Conservation (phyloP, 2,329 filamentous ascomycete genomes). For the Stagonosporopsis vannaccii region DNA sequence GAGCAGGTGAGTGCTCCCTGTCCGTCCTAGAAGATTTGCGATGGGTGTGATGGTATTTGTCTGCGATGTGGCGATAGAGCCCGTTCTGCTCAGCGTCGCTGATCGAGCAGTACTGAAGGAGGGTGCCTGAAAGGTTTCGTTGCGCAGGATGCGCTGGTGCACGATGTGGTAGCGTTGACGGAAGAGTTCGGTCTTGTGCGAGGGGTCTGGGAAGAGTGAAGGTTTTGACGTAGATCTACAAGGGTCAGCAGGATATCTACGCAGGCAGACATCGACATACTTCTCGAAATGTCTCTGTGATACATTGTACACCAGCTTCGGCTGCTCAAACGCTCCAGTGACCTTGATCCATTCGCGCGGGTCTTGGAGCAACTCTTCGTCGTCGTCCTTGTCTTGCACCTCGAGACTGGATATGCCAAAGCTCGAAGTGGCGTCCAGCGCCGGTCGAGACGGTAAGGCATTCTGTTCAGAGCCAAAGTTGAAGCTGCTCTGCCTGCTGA, state of each 20-base stretch:
- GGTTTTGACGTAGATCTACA: slow-evolving; percentile 50
- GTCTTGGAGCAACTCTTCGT: slow-evolving; percentile 68
- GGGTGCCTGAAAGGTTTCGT: slow-evolving; percentile 89
- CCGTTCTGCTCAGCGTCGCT: slow-evolving; percentile 63
- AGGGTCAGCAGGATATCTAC: slow-evolving; percentile 19
- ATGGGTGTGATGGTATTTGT: slow-evolving; percentile 89
- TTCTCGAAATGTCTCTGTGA: slow-evolving; percentile 90
- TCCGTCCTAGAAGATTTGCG: slow-evolving; percentile 75
- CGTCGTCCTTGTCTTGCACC: slow-evolving; percentile 60
- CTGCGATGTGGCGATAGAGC: slow-evolving; percentile 60
- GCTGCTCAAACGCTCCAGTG: slow-evolving; percentile 84
- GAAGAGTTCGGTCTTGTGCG: slow-evolving; percentile 85
- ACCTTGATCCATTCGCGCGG: slow-evolving; percentile 84
- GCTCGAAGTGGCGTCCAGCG: slow-evolving; percentile 68
- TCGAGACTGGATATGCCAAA: slow-evolving; percentile 63
- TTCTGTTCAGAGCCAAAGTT: slow-evolving; percentile 61
- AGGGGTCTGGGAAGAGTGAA: slow-evolving; percentile 70
- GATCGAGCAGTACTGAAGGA: slow-evolving; percentile 68
- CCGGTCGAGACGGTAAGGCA: slow-evolving; percentile 39
- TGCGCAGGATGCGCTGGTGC: slow-evolving; percentile 88
- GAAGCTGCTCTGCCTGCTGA: slow-evolving; percentile 71
- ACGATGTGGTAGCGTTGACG: slow-evolving; percentile 91
- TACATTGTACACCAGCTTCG: slow-evolving; percentile 77
- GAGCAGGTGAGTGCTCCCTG: slow-evolving; percentile 83
- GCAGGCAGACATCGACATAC: slow-evolving; percentile 50